phyloP scores from a whole-genome alignment of 768 basidiomycete species.

The Serendipita vermifera region DNA sequence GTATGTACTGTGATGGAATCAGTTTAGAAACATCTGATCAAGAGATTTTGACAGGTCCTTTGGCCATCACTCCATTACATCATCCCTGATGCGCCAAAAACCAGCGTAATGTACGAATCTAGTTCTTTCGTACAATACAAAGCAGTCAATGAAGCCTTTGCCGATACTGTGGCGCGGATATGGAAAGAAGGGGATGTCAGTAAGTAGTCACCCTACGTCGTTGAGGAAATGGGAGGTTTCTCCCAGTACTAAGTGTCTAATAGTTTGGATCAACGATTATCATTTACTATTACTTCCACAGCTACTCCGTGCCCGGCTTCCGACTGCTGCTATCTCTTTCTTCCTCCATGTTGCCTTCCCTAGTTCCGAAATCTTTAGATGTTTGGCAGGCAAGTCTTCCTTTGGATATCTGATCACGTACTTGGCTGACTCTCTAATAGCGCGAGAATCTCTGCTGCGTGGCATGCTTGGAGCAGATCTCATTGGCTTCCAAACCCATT shows the following conservation, averaged over 20 bases:
- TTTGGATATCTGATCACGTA: not conserved
- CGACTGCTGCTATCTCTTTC: constrained; percentile 68
- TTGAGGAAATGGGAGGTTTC: no score
- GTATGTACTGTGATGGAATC: constrained; percentile 27
- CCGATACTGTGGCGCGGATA: constrained; percentile 62
- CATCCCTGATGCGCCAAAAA: constrained; percentile 77
- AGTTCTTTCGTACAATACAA: constrained; percentile 75
- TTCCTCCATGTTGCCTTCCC: constrained; percentile 98
- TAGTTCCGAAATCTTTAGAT: constrained; percentile 88
- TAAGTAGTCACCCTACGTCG: no score
- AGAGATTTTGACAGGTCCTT: constrained; percentile 36
- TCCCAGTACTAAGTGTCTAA: not conserved
- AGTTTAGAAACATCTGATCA: constrained; percentile 17
- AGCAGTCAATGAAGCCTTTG: constrained; percentile 82
- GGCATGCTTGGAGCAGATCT: constrained; percentile 91
- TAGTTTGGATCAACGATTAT: constrained; percentile 67
- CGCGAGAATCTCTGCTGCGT: constrained; percentile 47
- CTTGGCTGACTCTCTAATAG: constrained; percentile 4
- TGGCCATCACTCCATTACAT: constrained; percentile 85
- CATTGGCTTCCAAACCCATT: constrained; percentile 83
- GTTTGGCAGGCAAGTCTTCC: constrained; percentile 41
- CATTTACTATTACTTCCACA: constrained; percentile 88
- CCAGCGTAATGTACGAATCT: constrained; percentile 66
- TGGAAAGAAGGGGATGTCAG: constrained; percentile 84
- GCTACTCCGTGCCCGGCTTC: constrained; percentile 59